Evolutionary conservation across 1,284 basidiomycete species (phyloP).

Genomic region (Ustilago curta): DNA sequence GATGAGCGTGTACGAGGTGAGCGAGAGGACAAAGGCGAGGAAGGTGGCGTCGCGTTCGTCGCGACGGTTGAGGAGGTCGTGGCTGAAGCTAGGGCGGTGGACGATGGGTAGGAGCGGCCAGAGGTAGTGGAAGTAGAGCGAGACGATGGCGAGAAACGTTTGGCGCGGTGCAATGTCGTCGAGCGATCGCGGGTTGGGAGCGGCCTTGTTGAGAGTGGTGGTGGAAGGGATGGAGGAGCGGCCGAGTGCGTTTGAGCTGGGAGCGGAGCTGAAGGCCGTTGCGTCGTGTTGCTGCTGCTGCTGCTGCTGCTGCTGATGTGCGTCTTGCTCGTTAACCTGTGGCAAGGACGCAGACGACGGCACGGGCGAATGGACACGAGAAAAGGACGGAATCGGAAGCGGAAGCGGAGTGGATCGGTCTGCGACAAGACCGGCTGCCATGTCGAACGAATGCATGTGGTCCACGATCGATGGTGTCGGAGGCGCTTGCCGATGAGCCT

Average conservation of each 20-base stretch:
- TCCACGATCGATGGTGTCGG: slow-evolving; percentile 10
- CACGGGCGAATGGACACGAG: slow-evolving; percentile 35
- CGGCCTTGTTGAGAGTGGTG: slow-evolving; percentile 6
- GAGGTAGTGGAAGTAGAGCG: slow-evolving; percentile 56
- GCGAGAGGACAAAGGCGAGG: slow-evolving; percentile 53
- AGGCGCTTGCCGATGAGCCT: slow-evolving; percentile 9
- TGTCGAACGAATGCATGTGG: slow-evolving; percentile 24
- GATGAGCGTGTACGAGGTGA: slow-evolving; percentile 56
- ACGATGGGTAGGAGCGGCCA: slow-evolving; percentile 56
- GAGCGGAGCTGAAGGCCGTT: not conserved
- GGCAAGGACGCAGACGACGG: slow-evolving; percentile 8
- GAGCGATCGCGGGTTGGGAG: slow-evolving; percentile 41
- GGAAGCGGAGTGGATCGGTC: slow-evolving; percentile 17
- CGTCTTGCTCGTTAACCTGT: slow-evolving; percentile 6
- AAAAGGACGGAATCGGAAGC: slow-evolving; percentile 40
- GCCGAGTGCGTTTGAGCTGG: not conserved
- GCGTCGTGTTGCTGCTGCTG: not conserved
- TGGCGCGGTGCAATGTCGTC: slow-evolving; percentile 57
- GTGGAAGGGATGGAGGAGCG: not conserved
- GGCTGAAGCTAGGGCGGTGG: slow-evolving; percentile 47
- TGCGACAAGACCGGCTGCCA: slow-evolving; percentile 15
- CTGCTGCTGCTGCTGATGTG: not conserved
- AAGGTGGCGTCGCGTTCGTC: slow-evolving; percentile 53
- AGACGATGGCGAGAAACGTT: slow-evolving; percentile 51
- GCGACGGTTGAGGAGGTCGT: slow-evolving; percentile 50